Conservation (phyloP, 257 asterid genomes). For the Dorcoceras hygrometricum region DNA sequence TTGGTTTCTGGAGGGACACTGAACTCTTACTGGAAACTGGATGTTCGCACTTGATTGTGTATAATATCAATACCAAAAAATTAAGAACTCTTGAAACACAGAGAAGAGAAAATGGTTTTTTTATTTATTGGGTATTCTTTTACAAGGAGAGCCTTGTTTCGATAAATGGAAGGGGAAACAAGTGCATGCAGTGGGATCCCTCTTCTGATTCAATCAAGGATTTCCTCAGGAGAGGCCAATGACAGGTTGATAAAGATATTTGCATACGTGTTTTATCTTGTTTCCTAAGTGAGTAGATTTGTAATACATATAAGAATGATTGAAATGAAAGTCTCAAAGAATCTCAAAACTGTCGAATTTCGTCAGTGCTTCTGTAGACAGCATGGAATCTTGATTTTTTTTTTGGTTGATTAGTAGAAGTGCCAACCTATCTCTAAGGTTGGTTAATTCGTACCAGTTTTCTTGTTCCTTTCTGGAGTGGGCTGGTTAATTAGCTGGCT, state of each 20-base stretch:
- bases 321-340: not conserved
- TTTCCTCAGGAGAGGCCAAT: slow-evolving; percentile 24
- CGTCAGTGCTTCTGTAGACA: too few relatives aligned
- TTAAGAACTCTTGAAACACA: slow-evolving; percentile 25
- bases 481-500: too few relatives aligned
- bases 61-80: slow-evolving; percentile 23
- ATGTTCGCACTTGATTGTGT: slow-evolving; percentile 23
- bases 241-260: slow-evolving; percentile 16
- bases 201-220: slow-evolving; percentile 31
- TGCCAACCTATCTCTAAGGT: too few relatives aligned
- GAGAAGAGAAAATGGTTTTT: slow-evolving; percentile 25
- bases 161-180: slow-evolving; percentile 26
- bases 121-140: slow-evolving; percentile 31
- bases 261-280: not conserved
- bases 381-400: too few relatives aligned
- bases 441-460: too few relatives aligned
- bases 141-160: slow-evolving; percentile 49
- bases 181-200: slow-evolving; percentile 33
- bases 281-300: not conserved
- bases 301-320: not conserved
- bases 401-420: too few relatives aligned
- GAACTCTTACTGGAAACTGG: slow-evolving; percentile 37
- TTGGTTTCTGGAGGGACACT: slow-evolving; percentile 41
- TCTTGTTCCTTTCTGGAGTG: too few relatives aligned
- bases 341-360: too few relatives aligned